These are phyloP conservation scores for Saccharomyces mikatae DNA, from an alignment of 805 yeast genomes.

Conservation along the genomic window DNA sequence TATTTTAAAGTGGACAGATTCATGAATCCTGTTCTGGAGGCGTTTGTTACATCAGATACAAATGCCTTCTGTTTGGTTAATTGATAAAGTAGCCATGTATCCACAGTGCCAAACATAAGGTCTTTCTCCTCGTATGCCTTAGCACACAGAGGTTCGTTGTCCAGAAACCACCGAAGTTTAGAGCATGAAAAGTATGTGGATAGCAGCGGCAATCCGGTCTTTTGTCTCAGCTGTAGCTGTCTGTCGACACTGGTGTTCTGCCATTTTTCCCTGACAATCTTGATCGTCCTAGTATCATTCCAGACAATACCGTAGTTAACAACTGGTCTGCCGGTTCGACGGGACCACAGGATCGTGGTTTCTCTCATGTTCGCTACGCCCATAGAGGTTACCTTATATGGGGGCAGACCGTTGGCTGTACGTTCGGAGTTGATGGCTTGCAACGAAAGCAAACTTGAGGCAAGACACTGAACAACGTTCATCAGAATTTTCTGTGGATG, in stretches of 20 bases:
- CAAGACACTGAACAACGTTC: conserved; percentile 73
- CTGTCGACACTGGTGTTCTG: conserved; percentile 45
- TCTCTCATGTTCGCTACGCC: conserved; percentile 97
- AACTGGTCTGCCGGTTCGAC: conserved; percentile 71
- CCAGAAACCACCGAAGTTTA: conserved; percentile 81
- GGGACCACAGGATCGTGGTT: conserved; percentile 84
- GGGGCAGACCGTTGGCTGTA: conserved; percentile 35
- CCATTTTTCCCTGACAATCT: conserved; percentile 56
- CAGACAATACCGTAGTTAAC: conserved; percentile 83
- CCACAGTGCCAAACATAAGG: conserved; percentile 88
- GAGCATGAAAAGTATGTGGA: conserved; percentile 89
- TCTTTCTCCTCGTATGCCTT: conserved; percentile 67
- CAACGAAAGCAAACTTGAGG: conserved; percentile 51
- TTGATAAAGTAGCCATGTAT: conserved; percentile 86
- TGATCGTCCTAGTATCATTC: conserved; percentile 87
- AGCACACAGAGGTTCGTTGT: conserved; percentile 60
- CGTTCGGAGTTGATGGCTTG: conserved; percentile 48
- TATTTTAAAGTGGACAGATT: conserved; percentile 66
- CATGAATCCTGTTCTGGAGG: conserved; percentile 86
- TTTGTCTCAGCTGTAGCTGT: conserved; percentile 49
- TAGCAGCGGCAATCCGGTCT: conserved; percentile 71
- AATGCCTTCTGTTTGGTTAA: conserved; percentile 62
- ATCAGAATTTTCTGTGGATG: conserved; percentile 70
- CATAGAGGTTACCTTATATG: conserved; percentile 59
- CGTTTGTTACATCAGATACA: conserved; percentile 85